phyloP scores from a whole-genome alignment of 768 basidiomycete genomes.

The Sarcodon aspratus region DNA sequence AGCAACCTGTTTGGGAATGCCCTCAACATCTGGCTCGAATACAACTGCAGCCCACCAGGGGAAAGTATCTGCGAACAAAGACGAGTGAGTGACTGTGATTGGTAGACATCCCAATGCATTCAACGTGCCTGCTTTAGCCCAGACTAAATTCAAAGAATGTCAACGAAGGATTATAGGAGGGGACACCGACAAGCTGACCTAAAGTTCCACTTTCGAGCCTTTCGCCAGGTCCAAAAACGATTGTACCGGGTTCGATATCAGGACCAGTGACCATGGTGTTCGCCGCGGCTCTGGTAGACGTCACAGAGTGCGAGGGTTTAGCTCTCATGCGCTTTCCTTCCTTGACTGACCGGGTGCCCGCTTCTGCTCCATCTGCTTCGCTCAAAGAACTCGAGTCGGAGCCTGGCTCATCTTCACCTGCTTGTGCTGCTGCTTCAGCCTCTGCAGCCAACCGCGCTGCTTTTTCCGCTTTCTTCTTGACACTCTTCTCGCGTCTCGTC shows the following conservation, averaged over 20 bases:
- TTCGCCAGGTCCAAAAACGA: conserved; percentile 23
- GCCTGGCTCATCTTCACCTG: conserved; percentile 1
- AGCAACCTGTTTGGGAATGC: conserved; percentile 33
- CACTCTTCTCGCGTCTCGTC: conserved; percentile 47
- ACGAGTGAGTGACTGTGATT: no score
- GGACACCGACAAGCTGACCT: conserved; percentile 31
- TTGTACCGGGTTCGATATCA: conserved; percentile 11
- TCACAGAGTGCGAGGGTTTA: conserved; percentile 9
- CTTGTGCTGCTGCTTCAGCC: neutral
- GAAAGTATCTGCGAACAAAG: conserved; percentile 40
- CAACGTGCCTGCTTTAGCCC: conserved; percentile 67
- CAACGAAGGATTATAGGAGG: conserved; percentile 1
- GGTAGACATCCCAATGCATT: neutral
- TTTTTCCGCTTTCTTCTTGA: conserved; percentile 31
- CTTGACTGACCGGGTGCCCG: neutral
- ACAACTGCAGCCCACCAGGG: conserved; percentile 89
- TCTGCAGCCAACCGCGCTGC: conserved; percentile 6
- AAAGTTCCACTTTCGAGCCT: conserved; percentile 46
- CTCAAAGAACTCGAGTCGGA: conserved; percentile 5
- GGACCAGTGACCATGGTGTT: conserved; percentile 5
- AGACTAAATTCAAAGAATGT: conserved; percentile 37
- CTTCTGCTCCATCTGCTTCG: conserved; percentile 4
- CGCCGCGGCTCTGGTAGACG: conserved; percentile 4
- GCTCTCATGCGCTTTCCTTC: neutral
- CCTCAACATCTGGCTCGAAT: conserved; percentile 45